Percentiles rank a stretch among this genome's conserved stretches.
phyloP scores from a whole-genome alignment of 768 basidiomycete genomes.

The Austroboletus festivus region DNA sequence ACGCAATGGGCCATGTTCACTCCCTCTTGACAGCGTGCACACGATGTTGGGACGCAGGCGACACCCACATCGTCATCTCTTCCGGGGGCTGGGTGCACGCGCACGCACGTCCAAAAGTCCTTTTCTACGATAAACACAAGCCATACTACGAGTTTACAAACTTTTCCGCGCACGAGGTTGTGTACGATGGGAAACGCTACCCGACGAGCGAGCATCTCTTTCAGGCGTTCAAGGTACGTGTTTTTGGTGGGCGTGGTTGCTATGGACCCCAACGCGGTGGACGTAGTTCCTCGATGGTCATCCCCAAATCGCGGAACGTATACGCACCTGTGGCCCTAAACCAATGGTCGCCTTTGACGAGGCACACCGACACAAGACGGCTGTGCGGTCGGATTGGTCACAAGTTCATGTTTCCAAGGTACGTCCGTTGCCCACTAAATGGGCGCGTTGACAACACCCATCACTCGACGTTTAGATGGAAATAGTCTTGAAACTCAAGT shows the following conservation, averaged over 20 bases:
- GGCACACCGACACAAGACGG: constrained; percentile 62
- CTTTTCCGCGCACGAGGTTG: constrained; percentile 66
- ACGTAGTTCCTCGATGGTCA: constrained; percentile 56
- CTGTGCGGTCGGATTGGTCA: constrained; percentile 63
- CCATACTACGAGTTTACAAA: constrained; percentile 73
- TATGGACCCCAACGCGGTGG: constrained; percentile 1
- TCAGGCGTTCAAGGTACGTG: constrained; percentile 66
- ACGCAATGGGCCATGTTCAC: constrained; percentile 17
- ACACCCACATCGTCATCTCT: constrained; percentile 27
- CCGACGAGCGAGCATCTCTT: constrained; percentile 78
- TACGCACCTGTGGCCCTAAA: constrained; percentile 58
- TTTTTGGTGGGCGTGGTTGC: too few species aligned
- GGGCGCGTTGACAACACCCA: too few species aligned
- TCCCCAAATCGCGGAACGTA: constrained; percentile 66
- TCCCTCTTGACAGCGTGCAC: constrained; percentile 18
- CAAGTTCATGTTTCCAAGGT: constrained; percentile 65
- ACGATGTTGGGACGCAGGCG: constrained; percentile 26
- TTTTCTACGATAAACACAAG: constrained; percentile 64
- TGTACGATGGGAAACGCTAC: constrained; percentile 60
- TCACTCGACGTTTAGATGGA: constrained; percentile 51
- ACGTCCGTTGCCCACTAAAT: background rate
- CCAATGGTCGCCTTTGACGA: constrained; percentile 65
- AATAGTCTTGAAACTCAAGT: constrained; percentile 58
- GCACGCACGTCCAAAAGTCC: constrained; percentile 33
- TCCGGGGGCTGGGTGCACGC: constrained; percentile 25